Evolutionary conservation across 108 stramenopile genomes (phyloP).

Genomic region (Conticribra guillardii): DNA sequence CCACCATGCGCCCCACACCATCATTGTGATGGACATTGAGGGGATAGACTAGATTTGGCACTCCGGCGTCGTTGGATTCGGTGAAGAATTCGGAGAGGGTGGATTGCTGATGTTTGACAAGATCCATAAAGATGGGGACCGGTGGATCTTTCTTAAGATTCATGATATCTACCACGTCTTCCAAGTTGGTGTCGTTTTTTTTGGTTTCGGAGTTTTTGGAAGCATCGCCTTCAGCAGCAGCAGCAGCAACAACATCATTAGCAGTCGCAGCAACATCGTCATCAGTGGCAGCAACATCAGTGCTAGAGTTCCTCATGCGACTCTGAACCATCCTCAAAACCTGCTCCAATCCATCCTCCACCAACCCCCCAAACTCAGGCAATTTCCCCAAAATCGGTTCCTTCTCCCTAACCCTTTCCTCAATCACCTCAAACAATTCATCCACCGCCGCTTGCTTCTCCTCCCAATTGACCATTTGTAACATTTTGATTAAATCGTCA

Average conservation of each 20-base stretch:
- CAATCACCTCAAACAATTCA: slow-evolving; percentile 72
- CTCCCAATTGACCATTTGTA: slow-evolving; percentile 50
- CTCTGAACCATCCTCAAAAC: slow-evolving; percentile 56
- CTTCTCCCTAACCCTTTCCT: slow-evolving; percentile 51
- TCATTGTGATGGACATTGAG: slow-evolving; percentile 62
- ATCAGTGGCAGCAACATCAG: slow-evolving; percentile 8
- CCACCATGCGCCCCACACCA: slow-evolving; percentile 79
- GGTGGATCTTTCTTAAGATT: slow-evolving; percentile 32
- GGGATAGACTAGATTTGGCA: slow-evolving; percentile 69
- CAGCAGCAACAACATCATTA: slow-evolving; percentile 26
- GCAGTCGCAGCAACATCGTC: slow-evolving; percentile 11
- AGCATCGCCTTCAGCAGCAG: neutral
- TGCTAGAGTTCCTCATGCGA: slow-evolving; percentile 7
- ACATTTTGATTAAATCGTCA: slow-evolving; percentile 48
- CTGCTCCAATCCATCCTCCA: slow-evolving; percentile 68
- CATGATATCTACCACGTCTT: slow-evolving; percentile 22
- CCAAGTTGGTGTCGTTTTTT: slow-evolving; percentile 1
- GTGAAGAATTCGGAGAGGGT: slow-evolving; percentile 35
- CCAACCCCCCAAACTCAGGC: slow-evolving; percentile 64
- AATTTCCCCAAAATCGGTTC: slow-evolving; percentile 64
- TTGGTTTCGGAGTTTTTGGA: neutral
- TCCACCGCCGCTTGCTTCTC: slow-evolving; percentile 78
- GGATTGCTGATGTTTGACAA: slow-evolving; percentile 20
- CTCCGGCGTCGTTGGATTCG: slow-evolving; percentile 41
- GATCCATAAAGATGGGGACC: slow-evolving; percentile 79